phyloP scores from a whole-genome alignment of 2,329 filamentous ascomycete species.

The Cercospora beticola region DNA sequence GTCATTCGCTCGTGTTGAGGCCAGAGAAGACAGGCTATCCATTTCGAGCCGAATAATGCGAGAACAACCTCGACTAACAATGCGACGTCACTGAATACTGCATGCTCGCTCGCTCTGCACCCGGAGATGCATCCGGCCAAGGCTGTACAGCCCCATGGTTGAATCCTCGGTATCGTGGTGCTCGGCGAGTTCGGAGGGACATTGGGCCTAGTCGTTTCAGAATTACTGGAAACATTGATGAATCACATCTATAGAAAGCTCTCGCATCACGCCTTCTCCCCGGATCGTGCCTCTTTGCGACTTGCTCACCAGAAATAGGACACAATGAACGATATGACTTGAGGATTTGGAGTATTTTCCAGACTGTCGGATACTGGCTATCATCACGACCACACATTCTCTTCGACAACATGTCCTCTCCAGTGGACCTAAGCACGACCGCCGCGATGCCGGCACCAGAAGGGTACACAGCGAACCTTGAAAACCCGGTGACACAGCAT shows the following conservation, averaged over 20 bases:
- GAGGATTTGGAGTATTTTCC: not conserved
- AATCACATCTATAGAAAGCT: not conserved
- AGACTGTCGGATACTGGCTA: not conserved
- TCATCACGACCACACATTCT: not conserved
- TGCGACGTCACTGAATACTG: not conserved
- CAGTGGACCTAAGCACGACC: not conserved
- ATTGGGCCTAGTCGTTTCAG: not conserved
- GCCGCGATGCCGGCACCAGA: slow-evolving; percentile 14
- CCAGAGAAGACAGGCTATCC: not conserved
- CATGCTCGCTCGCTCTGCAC: not conserved
- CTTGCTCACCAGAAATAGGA: not conserved
- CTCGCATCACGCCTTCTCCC: not conserved
- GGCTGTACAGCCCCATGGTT: not conserved
- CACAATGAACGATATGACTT: not conserved
- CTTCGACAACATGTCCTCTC: not conserved
- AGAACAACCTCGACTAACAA: not conserved
- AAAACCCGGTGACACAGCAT: slow-evolving; percentile 15
- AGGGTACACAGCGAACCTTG: slow-evolving; percentile 13
- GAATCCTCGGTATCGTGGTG: not conserved
- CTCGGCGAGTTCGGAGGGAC: not conserved
- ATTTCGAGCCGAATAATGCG: not conserved
- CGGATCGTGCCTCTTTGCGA: not conserved
- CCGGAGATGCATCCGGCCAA: not conserved
- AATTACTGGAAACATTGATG: not conserved
- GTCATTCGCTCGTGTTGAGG: not conserved